phyloP scores from a whole-genome alignment of 306 rosid genomes.

The Myrica gale region DNA sequence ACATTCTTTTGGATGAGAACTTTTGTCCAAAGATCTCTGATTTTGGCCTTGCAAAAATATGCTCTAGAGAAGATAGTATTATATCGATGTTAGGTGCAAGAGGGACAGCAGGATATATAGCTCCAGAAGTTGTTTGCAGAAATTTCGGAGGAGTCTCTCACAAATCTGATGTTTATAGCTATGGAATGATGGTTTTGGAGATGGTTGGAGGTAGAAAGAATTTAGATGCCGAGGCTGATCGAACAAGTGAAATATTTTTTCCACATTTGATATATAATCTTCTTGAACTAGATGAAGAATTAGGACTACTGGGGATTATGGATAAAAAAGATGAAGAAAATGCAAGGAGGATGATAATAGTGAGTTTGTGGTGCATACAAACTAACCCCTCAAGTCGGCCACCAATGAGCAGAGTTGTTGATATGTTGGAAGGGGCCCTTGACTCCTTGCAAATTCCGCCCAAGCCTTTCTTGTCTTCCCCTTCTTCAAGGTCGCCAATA shows the following conservation, averaged over 20 bases:
- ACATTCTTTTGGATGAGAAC: constrained; percentile 24
- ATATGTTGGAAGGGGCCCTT: constrained; percentile 39
- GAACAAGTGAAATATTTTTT: constrained; percentile 34
- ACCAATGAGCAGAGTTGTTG: constrained; percentile 18
- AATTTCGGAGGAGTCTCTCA: constrained; percentile 31
- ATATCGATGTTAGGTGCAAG: constrained; percentile 33
- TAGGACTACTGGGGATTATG: background rate
- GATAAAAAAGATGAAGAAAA: constrained; percentile 3
- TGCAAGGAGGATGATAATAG: constrained; percentile 27
- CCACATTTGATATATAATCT: constrained; percentile 37
- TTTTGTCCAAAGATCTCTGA: constrained; percentile 32
- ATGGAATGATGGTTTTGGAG: constrained; percentile 46
- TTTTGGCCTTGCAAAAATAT: constrained; percentile 43
- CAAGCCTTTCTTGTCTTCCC: constrained; percentile 36
- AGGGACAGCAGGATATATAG: constrained; percentile 43
- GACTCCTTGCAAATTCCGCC: constrained; percentile 31
- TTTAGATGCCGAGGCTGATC: constrained; percentile 11
- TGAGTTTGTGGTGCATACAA: constrained; percentile 46
- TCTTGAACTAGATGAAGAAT: constrained; percentile 24
- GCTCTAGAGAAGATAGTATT: constrained; percentile 19
- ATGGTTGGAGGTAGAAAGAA: constrained; percentile 42
- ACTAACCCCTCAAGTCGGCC: constrained; percentile 29
- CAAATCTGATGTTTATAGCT: constrained; percentile 44
- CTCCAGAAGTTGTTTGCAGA: constrained; percentile 34
- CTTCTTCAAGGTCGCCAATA: constrained; percentile 2